phyloP scores from a whole-genome alignment of 768 basidiomycete species.

The Punctularia strigosozonata region DNA sequence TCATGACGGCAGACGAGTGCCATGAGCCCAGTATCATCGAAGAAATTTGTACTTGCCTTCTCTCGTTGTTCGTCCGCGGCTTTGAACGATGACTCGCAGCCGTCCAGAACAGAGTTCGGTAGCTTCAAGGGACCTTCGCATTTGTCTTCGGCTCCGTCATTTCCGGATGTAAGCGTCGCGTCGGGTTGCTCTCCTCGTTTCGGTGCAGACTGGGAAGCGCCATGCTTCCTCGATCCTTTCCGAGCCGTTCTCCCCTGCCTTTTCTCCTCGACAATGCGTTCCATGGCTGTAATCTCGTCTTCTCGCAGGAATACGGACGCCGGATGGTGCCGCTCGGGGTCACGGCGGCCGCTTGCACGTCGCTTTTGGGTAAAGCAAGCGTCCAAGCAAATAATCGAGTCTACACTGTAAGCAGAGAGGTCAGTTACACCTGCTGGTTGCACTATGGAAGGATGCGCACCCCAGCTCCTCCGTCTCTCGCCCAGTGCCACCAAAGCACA shows the following conservation, averaged over 20 bases:
- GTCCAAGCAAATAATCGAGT: slow-evolving; percentile 21
- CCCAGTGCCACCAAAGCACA: slow-evolving; percentile 16
- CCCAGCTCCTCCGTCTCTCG: slow-evolving; percentile 2
- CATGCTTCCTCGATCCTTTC: too few relatives aligned
- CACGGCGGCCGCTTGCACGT: slow-evolving; percentile 6
- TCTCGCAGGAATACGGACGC: slow-evolving; percentile 12
- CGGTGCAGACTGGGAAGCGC: too few relatives aligned
- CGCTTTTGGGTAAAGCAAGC: slow-evolving; percentile 23
- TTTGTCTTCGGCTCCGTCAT: neutral
- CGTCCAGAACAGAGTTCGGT: slow-evolving; percentile 22
- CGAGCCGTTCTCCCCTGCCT: neutral
- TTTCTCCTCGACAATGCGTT: slow-evolving; percentile 7
- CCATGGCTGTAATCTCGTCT: slow-evolving; percentile 11
- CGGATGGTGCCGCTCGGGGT: slow-evolving; percentile 11
- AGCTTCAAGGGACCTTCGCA: slow-evolving; percentile 8
- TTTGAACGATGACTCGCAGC: slow-evolving; percentile 19
- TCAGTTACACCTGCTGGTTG: neutral
- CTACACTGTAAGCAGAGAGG: slow-evolving; percentile 7
- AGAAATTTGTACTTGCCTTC: slow-evolving; percentile 14
- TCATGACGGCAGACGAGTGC: slow-evolving; percentile 26
- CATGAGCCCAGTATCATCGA: slow-evolving; percentile 25
- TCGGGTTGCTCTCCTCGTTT: too few relatives aligned
- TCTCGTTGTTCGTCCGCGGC: slow-evolving; percentile 22
- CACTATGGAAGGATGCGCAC: slow-evolving; percentile 6
- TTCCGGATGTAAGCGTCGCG: too few relatives aligned